Evolutionary conservation across 768 basidiomycete genomes (phyloP).

Genomic region (Xerocomus potaroensis): DNA sequence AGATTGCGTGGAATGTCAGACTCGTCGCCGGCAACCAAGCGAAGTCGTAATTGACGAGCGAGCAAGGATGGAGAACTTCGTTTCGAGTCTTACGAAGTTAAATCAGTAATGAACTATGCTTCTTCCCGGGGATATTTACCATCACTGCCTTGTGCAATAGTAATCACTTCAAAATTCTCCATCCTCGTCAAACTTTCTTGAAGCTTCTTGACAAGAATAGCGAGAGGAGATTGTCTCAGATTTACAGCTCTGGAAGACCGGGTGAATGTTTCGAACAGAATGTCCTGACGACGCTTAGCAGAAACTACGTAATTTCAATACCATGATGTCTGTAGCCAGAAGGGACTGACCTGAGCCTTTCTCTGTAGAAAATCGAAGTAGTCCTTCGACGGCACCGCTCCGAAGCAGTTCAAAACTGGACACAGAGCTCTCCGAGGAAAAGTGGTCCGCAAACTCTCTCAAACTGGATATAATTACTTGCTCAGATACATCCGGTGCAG

Average conservation of each 20-base stretch:
- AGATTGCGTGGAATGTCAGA: conserved; percentile 82
- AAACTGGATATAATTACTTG: conserved; percentile 58
- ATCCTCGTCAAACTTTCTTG: conserved; percentile 94
- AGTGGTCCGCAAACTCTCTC: conserved; percentile 73
- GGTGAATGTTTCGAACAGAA: conserved; percentile 77
- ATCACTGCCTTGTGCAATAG: conserved; percentile 77
- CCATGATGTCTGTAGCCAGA: not conserved
- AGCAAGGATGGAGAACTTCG: conserved; percentile 87
- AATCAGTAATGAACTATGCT: conserved; percentile 4
- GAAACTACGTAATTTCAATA: conserved; percentile 44
- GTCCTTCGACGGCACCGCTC: conserved; percentile 85
- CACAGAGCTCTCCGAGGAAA: conserved; percentile 72
- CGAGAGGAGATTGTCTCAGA: conserved; percentile 54
- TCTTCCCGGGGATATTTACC: conserved; percentile 48
- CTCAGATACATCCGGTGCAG: conserved; percentile 52
- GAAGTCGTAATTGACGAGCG: conserved; percentile 87
- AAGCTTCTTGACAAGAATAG: conserved; percentile 87
- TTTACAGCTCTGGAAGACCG: conserved; percentile 43
- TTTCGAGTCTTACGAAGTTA: conserved; percentile 61
- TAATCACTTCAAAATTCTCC: conserved; percentile 94
- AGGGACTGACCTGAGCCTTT: conserved; percentile 35
- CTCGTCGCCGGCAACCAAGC: conserved; percentile 85
- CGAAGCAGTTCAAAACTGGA: conserved; percentile 96
- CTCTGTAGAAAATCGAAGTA: conserved; percentile 79
- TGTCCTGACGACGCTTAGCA: conserved; percentile 61